phyloP scores from a whole-genome alignment of 2,329 filamentous ascomycete species.

The Zarea fungicola region DNA sequence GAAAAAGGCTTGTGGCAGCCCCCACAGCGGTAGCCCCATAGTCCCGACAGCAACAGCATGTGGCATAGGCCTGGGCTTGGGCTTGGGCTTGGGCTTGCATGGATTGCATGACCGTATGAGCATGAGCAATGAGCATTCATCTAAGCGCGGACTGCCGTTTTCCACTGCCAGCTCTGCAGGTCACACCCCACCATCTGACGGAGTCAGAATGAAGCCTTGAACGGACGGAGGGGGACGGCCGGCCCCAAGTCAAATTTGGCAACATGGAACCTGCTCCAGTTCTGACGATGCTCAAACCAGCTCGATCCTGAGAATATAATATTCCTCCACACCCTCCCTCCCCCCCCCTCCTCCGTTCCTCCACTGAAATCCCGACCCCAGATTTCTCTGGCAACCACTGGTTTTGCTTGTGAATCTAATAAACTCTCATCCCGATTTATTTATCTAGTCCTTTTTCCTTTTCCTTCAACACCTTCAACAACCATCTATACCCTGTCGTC shows the following conservation, averaged over 20 bases:
- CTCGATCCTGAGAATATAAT: conserved; percentile 30
- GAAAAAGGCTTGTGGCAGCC: background rate
- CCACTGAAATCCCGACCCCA: conserved; percentile 25
- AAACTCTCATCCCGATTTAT: background rate
- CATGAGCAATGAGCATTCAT: too few relatives aligned
- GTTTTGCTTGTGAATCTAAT: background rate
- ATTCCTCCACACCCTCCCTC: conserved; percentile 24
- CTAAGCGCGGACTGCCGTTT: too few relatives aligned
- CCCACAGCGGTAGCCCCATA: background rate
- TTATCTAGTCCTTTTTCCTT: background rate
- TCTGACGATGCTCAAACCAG: too few relatives aligned
- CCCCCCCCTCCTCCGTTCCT: conserved; percentile 1
- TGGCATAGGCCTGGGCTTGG: too few relatives aligned
- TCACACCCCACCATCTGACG: too few relatives aligned
- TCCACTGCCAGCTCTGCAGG: too few relatives aligned
- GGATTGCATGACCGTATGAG: too few relatives aligned
- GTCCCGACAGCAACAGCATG: background rate
- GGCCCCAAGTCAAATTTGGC: too few relatives aligned
- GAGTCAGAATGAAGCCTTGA: too few relatives aligned
- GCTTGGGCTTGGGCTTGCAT: too few relatives aligned
- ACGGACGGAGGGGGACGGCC: too few relatives aligned
- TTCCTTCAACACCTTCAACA: background rate
- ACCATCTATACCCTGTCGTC: background rate
- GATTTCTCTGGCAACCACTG: conserved; percentile 19
- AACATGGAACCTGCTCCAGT: too few relatives aligned